Percentiles rank a stretch among this genome's conserved stretches.
Evolutionary conservation across 805 yeast genomes (phyloP).

Genomic region (Zygoascus bituminiphila): DNA sequence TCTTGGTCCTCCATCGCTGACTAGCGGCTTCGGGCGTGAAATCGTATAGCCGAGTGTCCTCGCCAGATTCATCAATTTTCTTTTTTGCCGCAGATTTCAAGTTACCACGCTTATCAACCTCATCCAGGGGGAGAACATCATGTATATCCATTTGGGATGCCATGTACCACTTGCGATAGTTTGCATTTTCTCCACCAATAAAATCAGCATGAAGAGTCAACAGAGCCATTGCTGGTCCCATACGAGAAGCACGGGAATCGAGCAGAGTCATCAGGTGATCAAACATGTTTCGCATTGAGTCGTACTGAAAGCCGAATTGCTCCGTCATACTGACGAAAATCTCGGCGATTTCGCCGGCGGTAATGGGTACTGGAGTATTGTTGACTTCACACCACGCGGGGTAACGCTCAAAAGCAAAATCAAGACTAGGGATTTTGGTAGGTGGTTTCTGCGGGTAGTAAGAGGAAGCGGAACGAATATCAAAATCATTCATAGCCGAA

Average conservation of each 20-base stretch:
- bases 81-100: slow-evolving; percentile 11
- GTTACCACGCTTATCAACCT: slow-evolving; percentile 17
- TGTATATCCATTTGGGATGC: slow-evolving; percentile 62
- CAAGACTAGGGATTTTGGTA: slow-evolving; percentile 16
- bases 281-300: slow-evolving; percentile 57
- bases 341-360: slow-evolving; percentile 42
- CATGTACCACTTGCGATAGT: slow-evolving; percentile 69
- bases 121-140: slow-evolving; percentile 29
- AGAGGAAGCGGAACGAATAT: background rate
- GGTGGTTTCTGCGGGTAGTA: background rate
- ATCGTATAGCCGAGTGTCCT: background rate
- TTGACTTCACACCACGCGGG: slow-evolving; percentile 81
- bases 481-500: background rate
- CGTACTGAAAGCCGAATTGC: slow-evolving; percentile 62
- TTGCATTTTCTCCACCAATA: slow-evolving; percentile 62
- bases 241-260: slow-evolving; percentile 63
- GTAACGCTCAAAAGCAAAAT: slow-evolving; percentile 48
- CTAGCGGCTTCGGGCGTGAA: slow-evolving; percentile 3
- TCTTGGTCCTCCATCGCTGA: slow-evolving; percentile 4
- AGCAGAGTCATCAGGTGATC: slow-evolving; percentile 53
- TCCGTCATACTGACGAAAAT: slow-evolving; percentile 45
- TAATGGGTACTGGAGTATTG: slow-evolving; percentile 45
- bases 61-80: slow-evolving; percentile 2
- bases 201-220: slow-evolving; percentile 62
- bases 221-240: slow-evolving; percentile 49